Conservation (phyloP, 176 grass and related monocot species). For the Oryza punctata region DNA sequence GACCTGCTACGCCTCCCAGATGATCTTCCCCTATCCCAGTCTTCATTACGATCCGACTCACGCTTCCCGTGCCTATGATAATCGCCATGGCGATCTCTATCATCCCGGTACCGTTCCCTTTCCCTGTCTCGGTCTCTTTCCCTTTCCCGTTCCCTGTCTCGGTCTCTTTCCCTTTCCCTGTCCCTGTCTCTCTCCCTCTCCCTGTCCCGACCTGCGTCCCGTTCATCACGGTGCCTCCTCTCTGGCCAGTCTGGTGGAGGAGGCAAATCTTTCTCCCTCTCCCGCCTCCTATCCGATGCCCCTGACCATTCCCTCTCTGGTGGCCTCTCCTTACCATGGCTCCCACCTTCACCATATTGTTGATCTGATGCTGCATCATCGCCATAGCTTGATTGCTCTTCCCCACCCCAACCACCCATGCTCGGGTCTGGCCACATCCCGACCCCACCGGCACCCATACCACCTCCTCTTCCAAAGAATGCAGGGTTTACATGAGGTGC, state of each 20-base stretch:
- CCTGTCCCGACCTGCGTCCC: conserved; percentile 56
- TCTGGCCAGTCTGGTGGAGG: conserved; percentile 57
- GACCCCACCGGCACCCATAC: conserved; percentile 47
- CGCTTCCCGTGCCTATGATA: conserved; percentile 63
- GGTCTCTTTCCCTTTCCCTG: conserved; percentile 58
- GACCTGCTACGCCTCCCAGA: conserved; percentile 72
- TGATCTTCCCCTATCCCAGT: conserved; percentile 73
- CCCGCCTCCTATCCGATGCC: conserved; percentile 58
- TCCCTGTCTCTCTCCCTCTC: conserved; percentile 63
- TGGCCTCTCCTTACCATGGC: conserved; percentile 73
- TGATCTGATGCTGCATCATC: conserved; percentile 91
- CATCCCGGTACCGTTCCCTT: conserved; percentile 68
- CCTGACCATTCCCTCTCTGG: conserved; percentile 67
- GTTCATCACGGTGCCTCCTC: conserved; percentile 64
- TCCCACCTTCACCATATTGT: conserved; percentile 70
- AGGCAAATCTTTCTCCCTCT: conserved; percentile 72
- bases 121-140: conserved; percentile 24
- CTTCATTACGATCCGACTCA: conserved; percentile 63
- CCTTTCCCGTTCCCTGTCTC: conserved; percentile 53
- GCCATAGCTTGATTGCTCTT: conserved; percentile 79
- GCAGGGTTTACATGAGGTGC: conserved; percentile 84
- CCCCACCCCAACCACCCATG: conserved; percentile 78
- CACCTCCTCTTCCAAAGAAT: conserved; percentile 71
- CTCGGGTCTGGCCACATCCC: conserved; percentile 79
- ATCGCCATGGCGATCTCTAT: conserved; percentile 65